These are phyloP conservation scores for Aspergillus biplanus DNA, from an alignment of 495 filamentous ascomycete genomes.

Conservation along the genomic window DNA sequence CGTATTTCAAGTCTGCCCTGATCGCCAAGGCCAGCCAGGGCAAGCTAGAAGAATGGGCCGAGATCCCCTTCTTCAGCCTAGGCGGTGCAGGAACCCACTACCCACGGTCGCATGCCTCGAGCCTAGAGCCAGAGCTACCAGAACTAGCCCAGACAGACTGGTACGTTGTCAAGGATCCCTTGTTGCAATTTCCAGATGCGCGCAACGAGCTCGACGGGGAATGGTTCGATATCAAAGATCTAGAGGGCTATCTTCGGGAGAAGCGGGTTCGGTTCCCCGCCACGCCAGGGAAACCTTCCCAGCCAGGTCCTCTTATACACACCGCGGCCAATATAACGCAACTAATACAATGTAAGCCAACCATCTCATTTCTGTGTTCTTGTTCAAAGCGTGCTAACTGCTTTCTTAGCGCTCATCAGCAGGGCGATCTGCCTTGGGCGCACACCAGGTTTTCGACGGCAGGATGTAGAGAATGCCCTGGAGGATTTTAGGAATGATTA, in stretches of 20 bases:
- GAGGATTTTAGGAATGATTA: conserved; percentile 10
- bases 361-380: background rate
- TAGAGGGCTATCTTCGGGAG: conserved; percentile 65
- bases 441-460: conserved; percentile 35
- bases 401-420: conserved; percentile 34
- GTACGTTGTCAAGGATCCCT: conserved; percentile 32
- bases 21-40: conserved; percentile 26
- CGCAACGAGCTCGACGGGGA: conserved; percentile 62
- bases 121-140: conserved; percentile 24
- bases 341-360: conserved; percentile 26
- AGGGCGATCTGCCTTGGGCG: conserved; percentile 52
- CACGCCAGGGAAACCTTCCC: background rate
- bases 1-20: conserved; percentile 43
- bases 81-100: conserved; percentile 71
- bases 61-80: conserved; percentile 64
- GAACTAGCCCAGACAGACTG: conserved; percentile 32
- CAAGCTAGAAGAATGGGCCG: conserved; percentile 55
- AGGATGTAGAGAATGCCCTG: conserved; percentile 31
- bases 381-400: conserved; percentile 9
- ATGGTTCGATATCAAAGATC: conserved; percentile 74
- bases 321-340: conserved; percentile 22
- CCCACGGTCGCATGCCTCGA: conserved; percentile 32
- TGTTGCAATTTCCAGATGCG: conserved; percentile 25
- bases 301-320: conserved; percentile 3
- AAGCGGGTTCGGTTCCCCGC: conserved; percentile 26